A percentile compares a stretch with the other conserved stretches of the same genome.
Conservation (phyloP, 78 protist species). For the Corallochytrium limacisporum region DNA sequence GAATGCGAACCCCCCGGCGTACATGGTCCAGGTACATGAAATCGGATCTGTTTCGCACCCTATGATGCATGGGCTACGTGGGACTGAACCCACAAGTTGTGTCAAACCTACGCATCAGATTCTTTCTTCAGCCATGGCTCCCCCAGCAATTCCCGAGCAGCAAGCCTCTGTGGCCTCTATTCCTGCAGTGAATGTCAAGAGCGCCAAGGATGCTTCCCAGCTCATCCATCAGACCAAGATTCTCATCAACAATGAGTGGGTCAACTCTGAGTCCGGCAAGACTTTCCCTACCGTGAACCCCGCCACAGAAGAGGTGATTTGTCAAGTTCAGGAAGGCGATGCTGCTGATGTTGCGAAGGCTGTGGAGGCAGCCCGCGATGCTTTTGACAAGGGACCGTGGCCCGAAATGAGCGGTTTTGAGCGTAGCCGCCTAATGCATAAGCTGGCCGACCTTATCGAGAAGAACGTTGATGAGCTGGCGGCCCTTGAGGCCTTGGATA, state of each 20-base stretch:
- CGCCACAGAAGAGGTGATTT: slow-evolving; percentile 31
- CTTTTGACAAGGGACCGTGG: slow-evolving; percentile 42
- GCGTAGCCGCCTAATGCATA: slow-evolving; percentile 31
- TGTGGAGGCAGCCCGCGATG: slow-evolving; percentile 9
- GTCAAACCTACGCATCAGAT: too few relatives aligned
- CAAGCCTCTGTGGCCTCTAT: too few relatives aligned
- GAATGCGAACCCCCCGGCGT: too few relatives aligned
- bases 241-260: slow-evolving; percentile 13
- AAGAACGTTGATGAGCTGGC: not conserved
- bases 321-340: slow-evolving; percentile 23
- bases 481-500: slow-evolving; percentile 5
- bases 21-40: too few relatives aligned
- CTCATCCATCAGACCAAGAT: too few relatives aligned
- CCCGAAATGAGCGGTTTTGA: slow-evolving; percentile 4
- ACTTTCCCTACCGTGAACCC: slow-evolving; percentile 31
- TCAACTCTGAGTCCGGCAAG: slow-evolving; percentile 16
- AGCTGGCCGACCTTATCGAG: slow-evolving; percentile 63
- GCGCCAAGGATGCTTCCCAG: too few relatives aligned
- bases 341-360: slow-evolving; percentile 30
- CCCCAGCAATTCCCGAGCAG: too few relatives aligned
- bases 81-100: too few relatives aligned
- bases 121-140: too few relatives aligned
- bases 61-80: too few relatives aligned
- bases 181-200: too few relatives aligned
- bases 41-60: too few relatives aligned